Percentiles rank a stretch among this genome's conserved stretches.
Conservation (phyloP, 2,329 filamentous ascomycete genomes). For the Emmonsia crescens region DNA sequence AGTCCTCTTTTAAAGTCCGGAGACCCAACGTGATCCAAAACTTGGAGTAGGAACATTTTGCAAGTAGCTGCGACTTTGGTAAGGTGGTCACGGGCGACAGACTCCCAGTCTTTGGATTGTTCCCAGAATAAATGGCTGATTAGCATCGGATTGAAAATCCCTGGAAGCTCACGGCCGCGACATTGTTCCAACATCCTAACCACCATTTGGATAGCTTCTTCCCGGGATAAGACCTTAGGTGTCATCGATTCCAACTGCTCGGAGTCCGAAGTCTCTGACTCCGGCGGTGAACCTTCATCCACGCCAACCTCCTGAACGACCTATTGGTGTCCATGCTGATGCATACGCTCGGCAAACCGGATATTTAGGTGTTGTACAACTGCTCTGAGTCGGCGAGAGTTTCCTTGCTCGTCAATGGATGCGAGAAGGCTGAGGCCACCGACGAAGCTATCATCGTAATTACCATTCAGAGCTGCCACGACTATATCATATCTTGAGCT, state of each 20-base stretch:
- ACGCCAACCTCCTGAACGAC: background rate
- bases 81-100: background rate
- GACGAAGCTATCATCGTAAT: background rate
- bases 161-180: background rate
- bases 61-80: background rate
- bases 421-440: background rate
- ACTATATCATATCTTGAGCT: background rate
- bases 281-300: no score
- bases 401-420: background rate
- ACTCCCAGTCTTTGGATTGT: slow-evolving; percentile 1
- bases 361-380: slow-evolving; percentile 5
- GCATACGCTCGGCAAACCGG: slow-evolving; percentile 1
- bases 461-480: background rate
- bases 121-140: slow-evolving; percentile 2
- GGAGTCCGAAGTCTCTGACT: background rate
- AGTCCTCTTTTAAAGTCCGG: background rate
- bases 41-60: background rate
- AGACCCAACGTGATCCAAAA: background rate
- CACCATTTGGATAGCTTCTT: background rate
- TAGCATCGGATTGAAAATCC: slow-evolving; percentile 1
- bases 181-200: background rate
- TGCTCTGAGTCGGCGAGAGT: slow-evolving; percentile 2
- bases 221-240: background rate
- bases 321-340: background rate
- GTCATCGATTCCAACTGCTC: background rate